Evolutionary conservation across 345 rosid species (phyloP), one percentile per base, ranked within the genome.

Genomic region (Euphorbia lathyris): DNA sequence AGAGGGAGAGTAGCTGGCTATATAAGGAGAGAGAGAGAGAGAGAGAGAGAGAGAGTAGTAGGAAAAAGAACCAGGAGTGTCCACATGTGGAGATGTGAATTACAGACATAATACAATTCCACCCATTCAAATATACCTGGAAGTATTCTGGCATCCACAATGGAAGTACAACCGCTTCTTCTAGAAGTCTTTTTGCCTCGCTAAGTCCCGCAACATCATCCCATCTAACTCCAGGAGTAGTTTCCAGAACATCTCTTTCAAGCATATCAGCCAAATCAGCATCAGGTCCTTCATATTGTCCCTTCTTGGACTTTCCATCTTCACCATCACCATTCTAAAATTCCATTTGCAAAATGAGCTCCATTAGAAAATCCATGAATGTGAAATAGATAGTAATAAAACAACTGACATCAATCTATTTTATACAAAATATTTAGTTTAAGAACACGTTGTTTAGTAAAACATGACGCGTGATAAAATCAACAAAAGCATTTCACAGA

Each of bases 111-210:
- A 56, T 61, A 72, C 47, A 70, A 45, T 65, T 52, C 43, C 72
- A 65, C 30, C 58, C 53, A 60, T 17, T 51, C 34, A 32, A 70
- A 19, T 72, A 60, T 81, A 95, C 99, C 97, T 92, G 98, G 82
- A 96, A 96, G 83, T 96, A 96, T 78, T 96, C 99, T 30, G 99
- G 97, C 98, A 96, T 96, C 99, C 98, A 96, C 75, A 96, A 73
- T 76, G 99, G 99, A 86, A 96, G 99, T 59, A 96, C 99, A 74
- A 96, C 98, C 56, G 99, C 99, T 82, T 96, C 98, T 85, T 96
- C 99, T 66, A 96, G 85, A 75, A 96, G 95, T 69, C 99, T 83
- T 82, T 95, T 96, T 60, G 99, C 99, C 86, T 96, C 99, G 60
- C 88, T 84, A 84, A 96, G 85, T 65, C 99, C 99, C 55, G 99